These are phyloP conservation scores for Chaetomidium leptoderma DNA, from an alignment of 495 filamentous ascomycete species.

Conservation along the genomic window DNA sequence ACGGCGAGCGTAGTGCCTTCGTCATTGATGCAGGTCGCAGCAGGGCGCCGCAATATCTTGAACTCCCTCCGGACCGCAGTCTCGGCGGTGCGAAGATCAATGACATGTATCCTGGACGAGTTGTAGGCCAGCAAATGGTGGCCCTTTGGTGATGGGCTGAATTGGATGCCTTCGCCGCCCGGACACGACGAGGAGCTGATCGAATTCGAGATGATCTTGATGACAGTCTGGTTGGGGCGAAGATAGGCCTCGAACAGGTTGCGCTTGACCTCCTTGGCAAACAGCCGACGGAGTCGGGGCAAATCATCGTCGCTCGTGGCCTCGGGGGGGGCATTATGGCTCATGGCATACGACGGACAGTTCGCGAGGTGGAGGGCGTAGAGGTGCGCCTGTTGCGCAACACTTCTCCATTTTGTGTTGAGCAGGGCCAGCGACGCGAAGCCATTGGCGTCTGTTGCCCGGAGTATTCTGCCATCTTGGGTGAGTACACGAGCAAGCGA, in stretches of 20 bases:
- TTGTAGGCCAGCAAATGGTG: conserved; percentile 73
- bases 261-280: conserved; percentile 65
- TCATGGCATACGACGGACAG: conserved; percentile 64
- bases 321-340: conserved; percentile 40
- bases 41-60: conserved; percentile 71
- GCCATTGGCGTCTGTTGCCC: conserved; percentile 66
- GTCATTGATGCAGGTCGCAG: conserved; percentile 73
- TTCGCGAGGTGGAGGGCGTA: conserved; percentile 72
- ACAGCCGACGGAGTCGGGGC: conserved; percentile 58
- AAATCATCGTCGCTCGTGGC: conserved; percentile 51
- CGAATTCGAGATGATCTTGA: conserved; percentile 76
- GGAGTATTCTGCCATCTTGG: conserved; percentile 59
- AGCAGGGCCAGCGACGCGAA: conserved; percentile 82
- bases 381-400: conserved; percentile 65
- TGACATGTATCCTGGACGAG: conserved; percentile 80
- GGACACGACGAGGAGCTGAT: conserved; percentile 79
- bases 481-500: conserved; percentile 13
- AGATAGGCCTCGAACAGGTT: conserved; percentile 78
- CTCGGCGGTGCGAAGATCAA: conserved; percentile 57
- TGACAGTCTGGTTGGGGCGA: conserved; percentile 61
- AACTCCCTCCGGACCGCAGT: conserved; percentile 68
- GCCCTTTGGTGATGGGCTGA: conserved; percentile 69
- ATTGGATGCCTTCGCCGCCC: conserved; percentile 80
- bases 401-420: conserved; percentile 69
- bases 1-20: conserved; percentile 75